Percentiles rank a stretch among this genome's conserved stretches.
Conservation (phyloP, 176 grass and related monocot genomes). For the Carex parvula region DNA sequence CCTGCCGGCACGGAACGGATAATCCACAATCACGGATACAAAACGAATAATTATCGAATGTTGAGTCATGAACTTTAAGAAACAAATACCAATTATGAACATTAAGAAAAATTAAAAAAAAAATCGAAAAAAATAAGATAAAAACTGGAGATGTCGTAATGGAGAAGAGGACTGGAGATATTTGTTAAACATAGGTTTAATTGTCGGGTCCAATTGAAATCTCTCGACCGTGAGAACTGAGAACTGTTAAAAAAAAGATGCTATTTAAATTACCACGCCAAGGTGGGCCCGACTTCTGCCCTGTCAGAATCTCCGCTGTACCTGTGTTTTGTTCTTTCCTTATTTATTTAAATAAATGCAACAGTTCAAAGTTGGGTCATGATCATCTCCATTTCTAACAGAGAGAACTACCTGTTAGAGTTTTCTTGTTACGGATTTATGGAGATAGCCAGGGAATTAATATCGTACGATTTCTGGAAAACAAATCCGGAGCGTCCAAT, state of each 20-base stretch:
- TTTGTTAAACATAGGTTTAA: too few relatives aligned
- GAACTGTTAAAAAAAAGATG: neutral
- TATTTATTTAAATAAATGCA: neutral
- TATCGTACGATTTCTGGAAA: too few relatives aligned
- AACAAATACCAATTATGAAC: too few relatives aligned
- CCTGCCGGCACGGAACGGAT: too few relatives aligned
- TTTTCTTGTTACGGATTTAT: neutral
- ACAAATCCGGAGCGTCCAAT: too few relatives aligned
- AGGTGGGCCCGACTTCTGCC: neutral
- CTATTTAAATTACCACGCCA: neutral
- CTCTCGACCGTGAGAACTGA: neutral
- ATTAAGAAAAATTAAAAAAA: too few relatives aligned
- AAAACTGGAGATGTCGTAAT: too few relatives aligned
- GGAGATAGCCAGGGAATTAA: neutral
- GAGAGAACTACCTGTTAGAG: neutral
- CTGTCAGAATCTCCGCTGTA: neutral
- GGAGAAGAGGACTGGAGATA: too few relatives aligned
- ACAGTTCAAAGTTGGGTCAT: neutral
- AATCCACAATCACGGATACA: too few relatives aligned
- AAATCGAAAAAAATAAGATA: too few relatives aligned
- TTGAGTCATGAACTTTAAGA: too few relatives aligned
- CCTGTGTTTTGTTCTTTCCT: conserved; percentile 11
- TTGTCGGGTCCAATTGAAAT: neutral
- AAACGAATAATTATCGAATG: too few relatives aligned
- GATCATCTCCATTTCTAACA: neutral